phyloP scores from a whole-genome alignment of 768 basidiomycete genomes.

The Panus rudis region DNA sequence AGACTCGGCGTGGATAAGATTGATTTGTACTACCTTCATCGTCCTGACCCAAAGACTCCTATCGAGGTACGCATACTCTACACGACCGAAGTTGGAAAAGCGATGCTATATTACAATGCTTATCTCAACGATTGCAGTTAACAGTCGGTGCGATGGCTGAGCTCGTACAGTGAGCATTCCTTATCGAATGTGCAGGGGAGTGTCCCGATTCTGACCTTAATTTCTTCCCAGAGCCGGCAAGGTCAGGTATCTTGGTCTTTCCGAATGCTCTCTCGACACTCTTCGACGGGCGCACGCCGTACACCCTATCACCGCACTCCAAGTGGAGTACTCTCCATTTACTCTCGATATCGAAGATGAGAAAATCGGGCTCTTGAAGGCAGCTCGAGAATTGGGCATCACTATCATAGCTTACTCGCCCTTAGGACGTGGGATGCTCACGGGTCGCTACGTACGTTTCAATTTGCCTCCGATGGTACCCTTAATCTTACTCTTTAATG shows the following conservation, averaged over 20 bases:
- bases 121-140: not conserved
- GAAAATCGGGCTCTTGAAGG: conserved; percentile 17
- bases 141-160: conserved; percentile 11
- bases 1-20: conserved; percentile 24
- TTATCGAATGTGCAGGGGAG: not conserved
- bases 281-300: conserved; percentile 29
- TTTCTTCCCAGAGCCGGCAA: conserved; percentile 24
- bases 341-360: conserved; percentile 24
- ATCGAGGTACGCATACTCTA: conserved; percentile 4
- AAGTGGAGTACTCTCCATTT: conserved; percentile 28
- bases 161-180: conserved; percentile 6
- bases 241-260: conserved; percentile 31
- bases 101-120: too few relatives aligned
- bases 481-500: too few relatives aligned
- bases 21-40: conserved; percentile 28
- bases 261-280: conserved; percentile 26
- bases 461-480: not conserved
- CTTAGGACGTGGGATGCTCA: conserved; percentile 28
- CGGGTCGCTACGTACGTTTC: conserved; percentile 19
- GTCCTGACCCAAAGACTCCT: conserved; percentile 1
- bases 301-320: conserved; percentile 26
- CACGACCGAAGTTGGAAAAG: not conserved
- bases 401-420: conserved; percentile 29
- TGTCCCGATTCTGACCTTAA: not conserved
- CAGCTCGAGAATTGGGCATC: conserved; percentile 28